Conservation (phyloP, 2,329 filamentous ascomycete genomes). For the Ceratocystis variospora region DNA sequence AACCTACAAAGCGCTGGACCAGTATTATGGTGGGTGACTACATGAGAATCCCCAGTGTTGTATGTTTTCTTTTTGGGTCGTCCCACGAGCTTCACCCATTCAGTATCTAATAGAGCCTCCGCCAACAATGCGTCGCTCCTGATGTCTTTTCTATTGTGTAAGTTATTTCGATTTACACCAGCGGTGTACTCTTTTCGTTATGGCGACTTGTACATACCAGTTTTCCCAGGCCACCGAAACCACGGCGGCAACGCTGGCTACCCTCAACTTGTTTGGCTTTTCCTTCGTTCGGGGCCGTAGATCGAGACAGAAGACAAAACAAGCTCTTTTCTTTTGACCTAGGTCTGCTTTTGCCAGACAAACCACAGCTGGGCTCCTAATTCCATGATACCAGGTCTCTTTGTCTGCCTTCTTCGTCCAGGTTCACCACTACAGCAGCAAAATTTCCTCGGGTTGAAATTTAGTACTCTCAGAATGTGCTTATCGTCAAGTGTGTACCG, state of each 20-base stretch:
- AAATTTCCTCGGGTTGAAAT: slow-evolving; percentile 42
- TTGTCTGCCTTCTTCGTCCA: slow-evolving; percentile 40
- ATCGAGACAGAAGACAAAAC: not conserved
- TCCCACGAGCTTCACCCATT: not conserved
- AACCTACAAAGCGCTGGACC: no score
- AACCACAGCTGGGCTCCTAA: slow-evolving; percentile 5
- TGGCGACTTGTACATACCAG: not conserved
- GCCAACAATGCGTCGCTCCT: not conserved
- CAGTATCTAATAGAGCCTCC: not conserved
- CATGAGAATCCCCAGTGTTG: not conserved
- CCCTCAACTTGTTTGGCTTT: not conserved
- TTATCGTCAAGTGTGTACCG: no score
- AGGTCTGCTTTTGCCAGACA: not conserved
- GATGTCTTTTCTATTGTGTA: no score
- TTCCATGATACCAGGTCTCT: slow-evolving; percentile 38
- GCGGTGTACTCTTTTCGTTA: not conserved
- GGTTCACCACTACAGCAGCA: slow-evolving; percentile 38
- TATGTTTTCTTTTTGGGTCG: not conserved
- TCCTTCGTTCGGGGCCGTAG: not conserved
- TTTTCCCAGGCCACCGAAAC: not conserved
- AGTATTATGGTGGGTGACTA: not conserved
- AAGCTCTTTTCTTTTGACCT: not conserved
- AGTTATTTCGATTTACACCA: no score
- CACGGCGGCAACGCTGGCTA: not conserved
- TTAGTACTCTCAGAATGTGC: no score